Evolutionary conservation across 2,329 filamentous ascomycete genomes (phyloP).

Genomic region (Hypocrella siamensis): DNA sequence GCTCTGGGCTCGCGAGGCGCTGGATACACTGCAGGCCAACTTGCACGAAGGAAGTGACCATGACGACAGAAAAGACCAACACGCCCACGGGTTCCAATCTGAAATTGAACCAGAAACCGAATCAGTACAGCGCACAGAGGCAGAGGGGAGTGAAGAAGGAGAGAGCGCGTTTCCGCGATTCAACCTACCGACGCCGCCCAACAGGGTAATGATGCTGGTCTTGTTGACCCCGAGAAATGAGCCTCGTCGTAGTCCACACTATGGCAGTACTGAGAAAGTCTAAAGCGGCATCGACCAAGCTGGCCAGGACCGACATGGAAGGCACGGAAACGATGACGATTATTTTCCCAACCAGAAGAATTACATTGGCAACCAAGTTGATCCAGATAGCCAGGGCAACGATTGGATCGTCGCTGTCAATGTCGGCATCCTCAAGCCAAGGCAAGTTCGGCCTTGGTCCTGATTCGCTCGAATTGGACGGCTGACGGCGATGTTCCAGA

Average conservation of each 20-base stretch:
- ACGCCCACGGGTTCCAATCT: constrained; percentile 63
- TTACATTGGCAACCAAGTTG: constrained; percentile 64
- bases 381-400: constrained; percentile 81
- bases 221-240: constrained; percentile 48
- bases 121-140: not conserved
- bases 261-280: constrained; percentile 74
- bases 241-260: constrained; percentile 60
- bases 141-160: not conserved
- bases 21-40: constrained; percentile 57
- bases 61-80: constrained; percentile 69
- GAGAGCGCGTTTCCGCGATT: not conserved
- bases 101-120: not conserved
- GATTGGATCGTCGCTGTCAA: constrained; percentile 58
- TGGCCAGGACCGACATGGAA: constrained; percentile 68
- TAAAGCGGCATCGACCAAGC: constrained; percentile 62
- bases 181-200: constrained; percentile 43
- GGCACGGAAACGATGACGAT: constrained; percentile 62
- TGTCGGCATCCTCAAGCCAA: constrained; percentile 53
- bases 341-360: constrained; percentile 62
- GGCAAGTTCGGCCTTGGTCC: constrained; percentile 43
- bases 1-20: constrained; percentile 44
- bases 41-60: constrained; percentile 74
- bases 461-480: constrained; percentile 8
- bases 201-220: constrained; percentile 66
- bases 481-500: constrained; percentile 14